A percentile compares a stretch with the other conserved stretches of the same genome.
These are phyloP conservation scores for Penicillium hordei DNA, from an alignment of 2,329 filamentous ascomycete species.

Conservation along the genomic window DNA sequence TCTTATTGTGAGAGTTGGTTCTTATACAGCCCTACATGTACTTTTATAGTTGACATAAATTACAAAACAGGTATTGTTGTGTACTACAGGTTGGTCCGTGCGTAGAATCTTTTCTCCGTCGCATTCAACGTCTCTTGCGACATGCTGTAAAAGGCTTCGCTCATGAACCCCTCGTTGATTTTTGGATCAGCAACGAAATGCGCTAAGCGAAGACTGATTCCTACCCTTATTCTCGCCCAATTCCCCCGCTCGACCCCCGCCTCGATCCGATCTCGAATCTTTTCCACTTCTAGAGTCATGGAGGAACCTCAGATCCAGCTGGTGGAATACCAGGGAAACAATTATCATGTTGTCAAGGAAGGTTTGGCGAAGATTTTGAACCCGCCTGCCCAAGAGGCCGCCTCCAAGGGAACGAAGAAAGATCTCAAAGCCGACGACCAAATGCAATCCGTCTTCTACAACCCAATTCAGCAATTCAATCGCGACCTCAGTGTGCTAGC, in stretches of 20 bases:
- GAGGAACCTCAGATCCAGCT: conserved; percentile 25
- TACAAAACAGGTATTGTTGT: conserved; percentile 2
- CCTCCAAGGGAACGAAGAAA: conserved; percentile 45
- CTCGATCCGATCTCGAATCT: conserved; percentile 8
- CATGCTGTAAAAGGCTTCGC: conserved; percentile 9
- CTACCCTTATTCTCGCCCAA: not conserved
- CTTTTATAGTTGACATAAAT: not conserved
- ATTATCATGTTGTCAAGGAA: conserved; percentile 64
- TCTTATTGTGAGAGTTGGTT: not conserved
- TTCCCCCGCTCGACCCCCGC: not conserved
- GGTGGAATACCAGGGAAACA: conserved; percentile 50
- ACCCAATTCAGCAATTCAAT: conserved; percentile 98
- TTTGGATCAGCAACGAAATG: conserved; percentile 11
- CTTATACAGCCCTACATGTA: too few relatives aligned
- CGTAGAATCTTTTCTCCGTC: conserved; percentile 20
- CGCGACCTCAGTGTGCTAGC: conserved; percentile 90
- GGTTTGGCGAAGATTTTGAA: conserved; percentile 68
- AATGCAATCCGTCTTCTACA: conserved; percentile 88
- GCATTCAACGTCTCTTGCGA: conserved; percentile 8
- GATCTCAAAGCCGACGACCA: conserved; percentile 55
- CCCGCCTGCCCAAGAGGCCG: conserved; percentile 50
- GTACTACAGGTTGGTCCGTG: conserved; percentile 19
- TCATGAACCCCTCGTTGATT: conserved; percentile 17
- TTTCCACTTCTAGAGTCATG: conserved; percentile 19
- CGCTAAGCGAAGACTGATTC: not conserved